These are phyloP conservation scores for Plectosphaerella plurivora DNA, from an alignment of 2,329 filamentous ascomycete species.

Conservation along the genomic window DNA sequence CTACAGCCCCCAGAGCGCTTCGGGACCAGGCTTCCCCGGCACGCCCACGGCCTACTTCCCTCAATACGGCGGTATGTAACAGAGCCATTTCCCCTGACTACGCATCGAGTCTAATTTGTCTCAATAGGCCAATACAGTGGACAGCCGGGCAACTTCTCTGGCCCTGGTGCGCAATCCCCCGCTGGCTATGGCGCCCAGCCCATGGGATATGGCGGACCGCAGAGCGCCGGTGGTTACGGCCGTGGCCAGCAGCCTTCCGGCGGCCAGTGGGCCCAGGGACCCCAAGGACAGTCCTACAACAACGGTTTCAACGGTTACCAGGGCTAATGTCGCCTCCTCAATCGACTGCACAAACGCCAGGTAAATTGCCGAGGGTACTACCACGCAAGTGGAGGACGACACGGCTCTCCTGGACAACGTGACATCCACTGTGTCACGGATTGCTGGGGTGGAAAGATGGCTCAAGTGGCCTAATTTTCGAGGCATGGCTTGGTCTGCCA, in stretches of 20 bases:
- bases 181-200: slow-evolving; percentile 61
- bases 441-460: no score
- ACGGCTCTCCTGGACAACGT: no score
- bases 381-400: no score
- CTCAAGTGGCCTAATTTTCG: no score
- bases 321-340: slow-evolving; percentile 33
- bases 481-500: no score
- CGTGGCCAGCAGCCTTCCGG: slow-evolving; percentile 63
- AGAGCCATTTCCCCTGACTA: background rate
- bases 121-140: slow-evolving; percentile 50
- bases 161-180: slow-evolving; percentile 57
- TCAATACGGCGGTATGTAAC: slow-evolving; percentile 75
- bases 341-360: no score
- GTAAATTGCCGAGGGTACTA: no score
- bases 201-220: slow-evolving; percentile 66
- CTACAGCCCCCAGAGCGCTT: slow-evolving; percentile 70
- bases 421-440: no score
- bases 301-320: slow-evolving; percentile 62
- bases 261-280: slow-evolving; percentile 47
- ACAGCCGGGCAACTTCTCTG: slow-evolving; percentile 64
- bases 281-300: slow-evolving; percentile 52
- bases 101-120: slow-evolving; percentile 19
- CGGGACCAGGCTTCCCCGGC: slow-evolving; percentile 69
- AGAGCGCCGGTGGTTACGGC: slow-evolving; percentile 80
- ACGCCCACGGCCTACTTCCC: slow-evolving; percentile 83